Conservation (phyloP, 495 filamentous ascomycete species). For the Hyaloscypha variabilis region DNA sequence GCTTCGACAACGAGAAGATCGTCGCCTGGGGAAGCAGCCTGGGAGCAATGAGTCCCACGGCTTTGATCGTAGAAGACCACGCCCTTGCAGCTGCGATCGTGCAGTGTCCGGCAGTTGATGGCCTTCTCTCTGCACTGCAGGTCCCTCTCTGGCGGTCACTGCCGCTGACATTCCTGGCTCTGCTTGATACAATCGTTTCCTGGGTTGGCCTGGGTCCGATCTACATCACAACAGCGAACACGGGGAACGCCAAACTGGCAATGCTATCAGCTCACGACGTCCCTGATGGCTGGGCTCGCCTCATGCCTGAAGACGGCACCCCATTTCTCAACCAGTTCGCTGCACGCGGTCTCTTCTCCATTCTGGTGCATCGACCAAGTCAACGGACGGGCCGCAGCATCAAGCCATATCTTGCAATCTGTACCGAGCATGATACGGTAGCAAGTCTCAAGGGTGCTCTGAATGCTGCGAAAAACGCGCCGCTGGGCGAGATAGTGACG, state of each 20-base stretch:
- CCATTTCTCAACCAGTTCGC: not conserved
- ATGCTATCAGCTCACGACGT: not conserved
- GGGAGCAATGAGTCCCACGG: not conserved
- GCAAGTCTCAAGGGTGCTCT: not conserved
- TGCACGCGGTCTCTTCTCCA: not conserved
- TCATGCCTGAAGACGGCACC: not conserved
- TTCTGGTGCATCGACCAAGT: not conserved
- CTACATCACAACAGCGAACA: not conserved
- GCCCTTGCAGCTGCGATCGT: not conserved
- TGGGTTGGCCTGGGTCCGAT: not conserved
- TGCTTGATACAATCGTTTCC: not conserved
- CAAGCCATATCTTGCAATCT: not conserved
- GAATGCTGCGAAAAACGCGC: not conserved
- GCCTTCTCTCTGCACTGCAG: not conserved
- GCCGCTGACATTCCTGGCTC: not conserved
- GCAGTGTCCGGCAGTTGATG: not conserved
- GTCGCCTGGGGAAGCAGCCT: constrained; percentile 2
- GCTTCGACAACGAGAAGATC: not conserved
- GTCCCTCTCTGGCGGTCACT: not conserved
- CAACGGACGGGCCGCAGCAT: not conserved
- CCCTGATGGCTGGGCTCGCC: not conserved
- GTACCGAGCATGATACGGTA: not conserved
- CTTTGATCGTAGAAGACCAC: not conserved
- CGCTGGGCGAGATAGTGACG: not conserved
- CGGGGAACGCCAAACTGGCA: not conserved